phyloP scores from a whole-genome alignment of 192 early-diverging fungal genomes.

The Umbelopsis ramanniana region DNA sequence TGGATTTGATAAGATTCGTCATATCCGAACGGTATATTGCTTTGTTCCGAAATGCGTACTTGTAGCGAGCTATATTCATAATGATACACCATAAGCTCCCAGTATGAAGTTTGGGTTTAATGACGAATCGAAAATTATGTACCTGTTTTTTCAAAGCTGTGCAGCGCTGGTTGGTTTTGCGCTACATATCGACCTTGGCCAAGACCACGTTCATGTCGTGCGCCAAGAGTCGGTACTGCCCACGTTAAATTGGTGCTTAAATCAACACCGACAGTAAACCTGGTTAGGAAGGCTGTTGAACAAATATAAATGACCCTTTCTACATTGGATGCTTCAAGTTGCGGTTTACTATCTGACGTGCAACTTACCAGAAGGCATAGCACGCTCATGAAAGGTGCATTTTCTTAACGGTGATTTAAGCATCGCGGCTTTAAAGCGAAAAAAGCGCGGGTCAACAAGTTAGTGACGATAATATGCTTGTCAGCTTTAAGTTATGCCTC shows the following conservation, averaged over 20 bases:
- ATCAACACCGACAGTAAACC: conserved; percentile 26
- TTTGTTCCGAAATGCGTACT: neutral
- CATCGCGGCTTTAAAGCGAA: conserved; percentile 7
- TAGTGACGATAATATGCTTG: neutral
- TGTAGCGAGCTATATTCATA: conserved; percentile 2
- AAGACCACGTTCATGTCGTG: conserved; percentile 13
- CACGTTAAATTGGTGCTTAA: conserved; percentile 9
- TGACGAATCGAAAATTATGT: neutral
- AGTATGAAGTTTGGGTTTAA: neutral
- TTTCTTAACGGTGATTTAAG: conserved; percentile 20
- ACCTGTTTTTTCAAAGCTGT: conserved; percentile 12
- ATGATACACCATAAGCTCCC: neutral
- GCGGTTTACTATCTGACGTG: neutral
- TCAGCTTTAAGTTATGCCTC: neutral
- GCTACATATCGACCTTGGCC: conserved; percentile 29
- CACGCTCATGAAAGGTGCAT: conserved; percentile 11
- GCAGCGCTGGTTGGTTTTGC: neutral
- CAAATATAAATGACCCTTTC: neutral
- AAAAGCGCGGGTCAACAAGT: neutral
- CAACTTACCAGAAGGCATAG: conserved; percentile 23
- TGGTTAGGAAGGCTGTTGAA: conserved; percentile 3
- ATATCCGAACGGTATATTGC: conserved; percentile 26
- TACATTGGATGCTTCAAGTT: too few relatives aligned
- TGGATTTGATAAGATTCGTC: neutral
- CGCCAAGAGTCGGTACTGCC: conserved; percentile 24